phyloP scores from a whole-genome alignment of 2,329 filamentous ascomycete genomes.

The Aspergillus transmontanensis region DNA sequence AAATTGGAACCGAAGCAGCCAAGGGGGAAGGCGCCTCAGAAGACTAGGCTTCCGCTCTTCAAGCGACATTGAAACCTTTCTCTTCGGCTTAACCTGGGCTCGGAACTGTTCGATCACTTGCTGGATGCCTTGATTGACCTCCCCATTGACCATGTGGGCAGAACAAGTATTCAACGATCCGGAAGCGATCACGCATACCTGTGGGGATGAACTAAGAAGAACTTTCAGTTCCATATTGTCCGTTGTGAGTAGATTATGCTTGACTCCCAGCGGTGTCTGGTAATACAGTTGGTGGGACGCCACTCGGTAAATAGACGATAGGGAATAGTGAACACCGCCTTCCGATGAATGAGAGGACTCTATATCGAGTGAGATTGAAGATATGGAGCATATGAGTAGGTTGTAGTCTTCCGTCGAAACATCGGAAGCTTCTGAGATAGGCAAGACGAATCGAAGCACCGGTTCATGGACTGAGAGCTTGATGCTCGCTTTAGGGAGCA shows the following conservation, averaged over 20 bases:
- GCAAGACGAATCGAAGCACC: slow-evolving; percentile 84
- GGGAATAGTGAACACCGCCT: slow-evolving; percentile 81
- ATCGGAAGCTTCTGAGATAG: slow-evolving; percentile 65
- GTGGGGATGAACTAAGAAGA: slow-evolving; percentile 80
- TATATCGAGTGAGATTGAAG: slow-evolving; percentile 87
- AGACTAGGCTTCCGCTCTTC: slow-evolving; percentile 65
- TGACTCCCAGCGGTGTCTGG: slow-evolving; percentile 78
- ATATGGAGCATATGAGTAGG: slow-evolving; percentile 91
- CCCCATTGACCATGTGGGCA: slow-evolving; percentile 83
- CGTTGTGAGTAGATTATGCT: slow-evolving; percentile 84
- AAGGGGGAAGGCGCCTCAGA: slow-evolving; percentile 75
- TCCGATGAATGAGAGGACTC: slow-evolving; percentile 93
- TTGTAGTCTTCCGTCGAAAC: slow-evolving; percentile 80
- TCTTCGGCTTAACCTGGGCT: slow-evolving; percentile 64
- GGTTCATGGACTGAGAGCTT: slow-evolving; percentile 97
- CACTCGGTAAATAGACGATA: slow-evolving; percentile 79
- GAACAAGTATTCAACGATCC: slow-evolving; percentile 85
- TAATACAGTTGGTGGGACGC: slow-evolving; percentile 92
- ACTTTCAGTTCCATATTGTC: slow-evolving; percentile 86
- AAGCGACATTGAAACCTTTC: slow-evolving; percentile 56
- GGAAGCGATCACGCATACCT: slow-evolving; percentile 78
- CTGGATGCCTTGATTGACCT: slow-evolving; percentile 88
- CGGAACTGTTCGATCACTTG: slow-evolving; percentile 87
- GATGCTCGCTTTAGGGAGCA: slow-evolving; percentile 89
- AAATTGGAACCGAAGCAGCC: slow-evolving; percentile 81